A percentile compares a stretch with the other conserved stretches of the same genome.
Conservation (phyloP, 129 eudicot species). For the carrot (Daucus carota) region DH1_v3.0 NC_030386.2:23571001-23571500, state of each 20-base stretch:
- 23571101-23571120: conserved; percentile 59
- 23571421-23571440: conserved; percentile 70
- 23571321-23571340: conserved; percentile 35
- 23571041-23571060: conserved; percentile 34
- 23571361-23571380: conserved; percentile 45
- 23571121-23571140: conserved; percentile 41
- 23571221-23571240: conserved; percentile 41
- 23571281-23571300: conserved; percentile 52
- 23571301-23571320: conserved; percentile 46
- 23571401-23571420: conserved; percentile 86
- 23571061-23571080: conserved; percentile 34
- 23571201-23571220: conserved; percentile 34
- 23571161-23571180: conserved; percentile 21
- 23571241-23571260: conserved; percentile 51
- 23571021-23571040: background rate
- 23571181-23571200: conserved; percentile 50
- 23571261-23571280: conserved; percentile 52
- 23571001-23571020: background rate
- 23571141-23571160: conserved; percentile 38
- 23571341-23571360: conserved; percentile 44
- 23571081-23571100: conserved; percentile 39
- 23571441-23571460: conserved; percentile 60
- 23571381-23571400: conserved; percentile 54
- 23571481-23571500: conserved; percentile 49
- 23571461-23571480: conserved; percentile 56